Base-by-base conservation (phyloP, 495 filamentous ascomycete genomes). In the Talaromyces liani region DNA sequence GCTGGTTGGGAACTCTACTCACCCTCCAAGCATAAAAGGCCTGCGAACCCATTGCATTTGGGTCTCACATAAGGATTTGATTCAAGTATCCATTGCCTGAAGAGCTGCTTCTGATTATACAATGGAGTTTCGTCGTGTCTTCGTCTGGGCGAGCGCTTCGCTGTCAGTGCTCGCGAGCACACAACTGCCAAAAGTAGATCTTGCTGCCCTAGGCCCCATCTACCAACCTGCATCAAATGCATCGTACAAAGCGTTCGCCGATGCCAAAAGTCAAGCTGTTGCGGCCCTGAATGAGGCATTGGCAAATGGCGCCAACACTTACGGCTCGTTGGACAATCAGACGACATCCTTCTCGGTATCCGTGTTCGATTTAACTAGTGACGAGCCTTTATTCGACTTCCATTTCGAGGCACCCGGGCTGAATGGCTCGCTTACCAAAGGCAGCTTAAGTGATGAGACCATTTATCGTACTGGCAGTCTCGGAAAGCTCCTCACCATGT, bases 391-490 rank as follows among this genome's bases (percentile, higher is more conserved):
- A 29, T 58, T 58, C 31, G 55, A 58, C 16, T 58, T 29, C 20
- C 55, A 58, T n/a, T 58, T 58, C 55, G 25, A 58, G 14, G 55
- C 55, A 31, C 55, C 55, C 5, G 55, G 55, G 20, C 55, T 58
- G 55, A 31, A 58, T n/a, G 55, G 55, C 10, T 58, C 55, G 20
- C 31, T 29, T n/a, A 31, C 25, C 20, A 58, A 58, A 31, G 55
- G 55, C 3, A 58, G 27, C 4, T 29, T 82, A 0, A 72, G 76
- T 45, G 71, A 73, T 1, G 63, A 83, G 39, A 78, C 82, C 0
- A 76, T 86, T 0, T 86, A 81, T 65, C 73, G 83, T 20, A 72
- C 80, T 33, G 80, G 81, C 1, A 82, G 82, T 60, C 63, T 76
- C 31, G 80, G 81, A 3, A 81, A 84, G 69, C 60, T 84, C 27